These are phyloP conservation scores for Xerocomus brunneocitrinus DNA, from an alignment of 768 basidiomycete species.

Conservation along the genomic window DNA sequence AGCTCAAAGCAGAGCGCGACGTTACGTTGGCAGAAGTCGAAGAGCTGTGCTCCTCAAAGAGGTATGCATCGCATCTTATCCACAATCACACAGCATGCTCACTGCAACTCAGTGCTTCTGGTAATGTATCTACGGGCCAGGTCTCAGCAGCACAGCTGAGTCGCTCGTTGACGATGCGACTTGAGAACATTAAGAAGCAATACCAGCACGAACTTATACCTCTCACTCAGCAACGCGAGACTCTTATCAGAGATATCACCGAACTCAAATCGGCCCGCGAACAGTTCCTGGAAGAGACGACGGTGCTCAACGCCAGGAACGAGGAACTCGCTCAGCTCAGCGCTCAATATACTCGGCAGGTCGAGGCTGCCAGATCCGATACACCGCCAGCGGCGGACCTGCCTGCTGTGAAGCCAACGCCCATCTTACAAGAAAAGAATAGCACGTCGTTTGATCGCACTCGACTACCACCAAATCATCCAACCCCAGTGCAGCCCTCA, in stretches of 20 bases:
- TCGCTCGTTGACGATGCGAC: conserved; percentile 75
- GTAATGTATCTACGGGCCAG: conserved; percentile 26
- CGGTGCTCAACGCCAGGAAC: conserved; percentile 85
- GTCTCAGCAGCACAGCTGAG: conserved; percentile 43
- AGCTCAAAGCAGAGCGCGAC: conserved; percentile 85
- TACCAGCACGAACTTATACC: conserved; percentile 86
- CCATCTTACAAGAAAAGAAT: conserved; percentile 19
- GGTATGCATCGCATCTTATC: conserved; percentile 40
- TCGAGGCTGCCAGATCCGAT: conserved; percentile 43
- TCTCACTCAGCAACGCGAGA: conserved; percentile 77
- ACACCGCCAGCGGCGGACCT: conserved; percentile 11
- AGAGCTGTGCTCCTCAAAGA: conserved; percentile 72
- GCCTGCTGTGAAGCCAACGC: conserved; percentile 7
- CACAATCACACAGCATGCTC: conserved; percentile 19
- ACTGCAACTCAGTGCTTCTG: conserved; percentile 22
- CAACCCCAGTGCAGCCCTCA: conserved; percentile 9
- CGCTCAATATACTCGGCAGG: conserved; percentile 72
- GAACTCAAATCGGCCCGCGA: conserved; percentile 87
- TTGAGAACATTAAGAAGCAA: conserved; percentile 83
- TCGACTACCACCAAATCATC: conserved; percentile 11
- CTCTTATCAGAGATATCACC: conserved; percentile 70
- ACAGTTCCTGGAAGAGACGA: conserved; percentile 86
- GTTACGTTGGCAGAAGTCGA: conserved; percentile 91
- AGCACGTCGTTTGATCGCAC: conserved; percentile 29
- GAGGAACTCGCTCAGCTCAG: conserved; percentile 89